Conservation (phyloP, 306 rosid species). For the Hylodesmum podocarpum region DNA sequence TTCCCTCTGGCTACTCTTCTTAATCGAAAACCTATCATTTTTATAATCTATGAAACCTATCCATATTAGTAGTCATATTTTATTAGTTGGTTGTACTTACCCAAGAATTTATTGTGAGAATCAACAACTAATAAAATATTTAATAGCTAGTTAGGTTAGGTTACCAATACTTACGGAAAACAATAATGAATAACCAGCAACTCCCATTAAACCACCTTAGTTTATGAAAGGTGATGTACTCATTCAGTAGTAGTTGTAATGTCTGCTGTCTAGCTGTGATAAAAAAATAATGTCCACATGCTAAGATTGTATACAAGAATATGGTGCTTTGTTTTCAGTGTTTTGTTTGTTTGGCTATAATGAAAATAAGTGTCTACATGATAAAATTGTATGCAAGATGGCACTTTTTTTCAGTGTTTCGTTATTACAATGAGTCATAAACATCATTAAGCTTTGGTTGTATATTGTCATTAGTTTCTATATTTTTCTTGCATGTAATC, state of each 20-base stretch:
- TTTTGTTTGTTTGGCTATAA: too few relatives aligned
- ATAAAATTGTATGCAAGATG: background rate
- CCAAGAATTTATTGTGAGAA: conserved; percentile 7
- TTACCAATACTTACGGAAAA: conserved; percentile 3
- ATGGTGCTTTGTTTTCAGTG: background rate
- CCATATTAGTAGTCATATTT: background rate
- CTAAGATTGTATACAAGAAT: background rate
- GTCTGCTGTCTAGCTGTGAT: conserved; percentile 3
- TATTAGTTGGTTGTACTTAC: background rate
- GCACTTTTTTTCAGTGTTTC: background rate
- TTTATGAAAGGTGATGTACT: background rate
- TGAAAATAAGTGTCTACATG: background rate
- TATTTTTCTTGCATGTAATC: background rate
- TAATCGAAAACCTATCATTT: background rate
- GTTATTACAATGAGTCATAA: background rate
- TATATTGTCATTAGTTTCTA: background rate
- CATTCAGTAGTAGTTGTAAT: conserved; percentile 8
- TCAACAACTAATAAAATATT: conserved; percentile 7
- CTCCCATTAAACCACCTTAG: conserved; percentile 3
- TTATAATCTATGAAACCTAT: too few relatives aligned
- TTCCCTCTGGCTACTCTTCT: background rate
- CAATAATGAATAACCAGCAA: background rate
- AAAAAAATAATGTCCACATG: background rate
- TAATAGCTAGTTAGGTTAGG: conserved; percentile 15
- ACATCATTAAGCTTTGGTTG: background rate